These are phyloP conservation scores for Elymus sibiricus DNA, from an alignment of 176 grass and related monocot species.

Conservation along the genomic window DNA sequence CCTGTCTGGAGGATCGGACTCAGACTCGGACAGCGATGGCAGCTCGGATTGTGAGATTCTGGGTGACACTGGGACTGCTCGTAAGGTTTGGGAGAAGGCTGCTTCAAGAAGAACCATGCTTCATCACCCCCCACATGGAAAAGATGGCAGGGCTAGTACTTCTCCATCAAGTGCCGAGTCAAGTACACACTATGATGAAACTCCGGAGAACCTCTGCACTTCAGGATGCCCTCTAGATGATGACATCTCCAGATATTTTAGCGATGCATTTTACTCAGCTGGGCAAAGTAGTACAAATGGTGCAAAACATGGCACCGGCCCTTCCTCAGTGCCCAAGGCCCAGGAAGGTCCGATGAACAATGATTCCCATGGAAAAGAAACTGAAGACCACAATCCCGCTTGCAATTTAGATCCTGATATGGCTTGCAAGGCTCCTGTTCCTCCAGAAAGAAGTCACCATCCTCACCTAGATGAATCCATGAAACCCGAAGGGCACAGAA, in stretches of 20 bases:
- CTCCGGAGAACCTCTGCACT: background rate
- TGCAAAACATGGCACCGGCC: background rate
- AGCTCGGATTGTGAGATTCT: slow-evolving; percentile 84
- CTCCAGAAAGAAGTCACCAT: slow-evolving; percentile 22
- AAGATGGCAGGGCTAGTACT: slow-evolving; percentile 25
- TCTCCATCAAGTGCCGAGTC: slow-evolving; percentile 36
- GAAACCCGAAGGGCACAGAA: background rate
- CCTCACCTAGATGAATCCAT: background rate
- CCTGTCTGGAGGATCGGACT: slow-evolving; percentile 22
- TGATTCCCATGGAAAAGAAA: slow-evolving; percentile 13
- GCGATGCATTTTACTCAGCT: background rate
- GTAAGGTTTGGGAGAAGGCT: slow-evolving; percentile 75
- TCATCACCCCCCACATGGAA: slow-evolving; percentile 1
- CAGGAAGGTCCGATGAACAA: slow-evolving; percentile 4
- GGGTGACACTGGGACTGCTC: slow-evolving; percentile 46
- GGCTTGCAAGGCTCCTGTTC: background rate
- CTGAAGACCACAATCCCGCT: background rate
- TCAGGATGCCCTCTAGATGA: slow-evolving; percentile 19
- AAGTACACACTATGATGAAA: background rate
- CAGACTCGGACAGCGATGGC: slow-evolving; percentile 12
- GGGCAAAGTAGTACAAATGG: slow-evolving; percentile 6
- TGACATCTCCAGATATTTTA: background rate
- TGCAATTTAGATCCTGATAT: slow-evolving; percentile 1
- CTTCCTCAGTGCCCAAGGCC: slow-evolving; percentile 31
- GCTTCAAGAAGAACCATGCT: slow-evolving; percentile 48